Evolutionary conservation across 2,329 filamentous ascomycete species (phyloP).

Genomic region (Furcasterigmium sp.): DNA sequence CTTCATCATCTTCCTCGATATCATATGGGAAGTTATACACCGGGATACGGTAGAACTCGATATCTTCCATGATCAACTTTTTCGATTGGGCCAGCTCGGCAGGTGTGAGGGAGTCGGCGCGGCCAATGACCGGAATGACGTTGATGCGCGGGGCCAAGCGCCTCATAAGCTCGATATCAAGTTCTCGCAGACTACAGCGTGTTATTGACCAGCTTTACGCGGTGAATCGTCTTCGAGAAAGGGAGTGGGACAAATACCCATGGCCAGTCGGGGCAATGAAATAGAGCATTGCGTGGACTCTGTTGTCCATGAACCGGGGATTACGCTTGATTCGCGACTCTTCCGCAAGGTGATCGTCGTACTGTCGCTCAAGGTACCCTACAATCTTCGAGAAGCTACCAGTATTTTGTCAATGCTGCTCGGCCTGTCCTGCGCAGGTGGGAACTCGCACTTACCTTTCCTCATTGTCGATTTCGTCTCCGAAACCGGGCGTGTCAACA

Average conservation of each 20-base stretch:
- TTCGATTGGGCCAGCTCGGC: conserved; percentile 97
- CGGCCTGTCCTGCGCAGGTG: conserved; percentile 7
- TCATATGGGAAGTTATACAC: conserved; percentile 99
- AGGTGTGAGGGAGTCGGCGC: conserved; percentile 94
- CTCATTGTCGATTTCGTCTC: conserved; percentile 99
- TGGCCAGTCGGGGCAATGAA: conserved; percentile 98
- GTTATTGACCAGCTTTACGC: conserved; percentile 9
- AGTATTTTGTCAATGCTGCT: conserved; percentile 1
- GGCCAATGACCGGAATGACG: conserved; percentile 97
- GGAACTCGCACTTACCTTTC: conserved; percentile 66
- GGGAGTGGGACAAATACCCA: too few relatives aligned
- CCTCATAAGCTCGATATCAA: conserved; percentile 99
- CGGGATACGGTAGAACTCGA: conserved; percentile 98
- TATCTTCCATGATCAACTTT: conserved; percentile 99
- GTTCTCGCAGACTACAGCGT: conserved; percentile 82
- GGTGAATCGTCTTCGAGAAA: too few relatives aligned
- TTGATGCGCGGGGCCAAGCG: conserved; percentile 96
- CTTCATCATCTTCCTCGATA: conserved; percentile 98
- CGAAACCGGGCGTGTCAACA: conserved; percentile 96
- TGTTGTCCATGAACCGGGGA: conserved; percentile 97
- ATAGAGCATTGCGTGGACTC: conserved; percentile 96
- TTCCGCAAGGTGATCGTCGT: conserved; percentile 97
- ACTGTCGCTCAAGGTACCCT: conserved; percentile 97
- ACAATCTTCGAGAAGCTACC: conserved; percentile 92
- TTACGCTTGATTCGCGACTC: conserved; percentile 99